Base-by-base conservation (phyloP, 352 stramenopile genomes). In the Phytophthora crassamura region DNA sequence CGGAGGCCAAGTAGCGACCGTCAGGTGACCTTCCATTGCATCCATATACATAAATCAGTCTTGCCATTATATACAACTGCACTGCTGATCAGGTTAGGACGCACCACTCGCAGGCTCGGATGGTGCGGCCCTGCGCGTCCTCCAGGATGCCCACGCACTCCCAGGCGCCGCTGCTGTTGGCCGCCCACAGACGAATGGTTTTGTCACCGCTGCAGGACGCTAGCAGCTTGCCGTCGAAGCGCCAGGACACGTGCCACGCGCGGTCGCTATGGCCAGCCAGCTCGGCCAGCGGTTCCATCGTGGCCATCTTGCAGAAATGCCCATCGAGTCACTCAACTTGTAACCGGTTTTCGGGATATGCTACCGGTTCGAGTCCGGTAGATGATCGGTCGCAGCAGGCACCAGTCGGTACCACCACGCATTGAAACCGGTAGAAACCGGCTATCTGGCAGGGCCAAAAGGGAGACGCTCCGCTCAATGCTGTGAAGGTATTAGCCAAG, bases 61-160 rank as follows among this genome's bases (percentile, higher is more conserved):
- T 43, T 42, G 25, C 15, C 36, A 30, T 30, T 30, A 30, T 30
- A 30, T 30, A 30, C 25, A 30, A 6, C 25, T 30, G 25, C 25
- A 30, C 25, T 30, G 25, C 25, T 0, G 25, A 30, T 30, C 4
- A 30, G 25, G 15, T 20, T 16, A 12, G 11, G 7, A 49, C 67
- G 39, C 41, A 98, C 94, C 98, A 99, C 66, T 97, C 86, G 61
- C 96, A 95, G 16, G 81, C 94, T 36, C 98, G 94, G 46, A 99
- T 97, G 32, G 97, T 99, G 14, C 97, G 84, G 16, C 79, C 77
- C 48, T 98, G 94, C n/a, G 91, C 92, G 58, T 98, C 96, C 59
- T 98, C 91, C 8, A 99, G 83, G 28, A 94, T 95, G 25, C 89
- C 86, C 34, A 98, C 75, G 54, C 95, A 97, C 55, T 92, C 76